A percentile compares a stretch with the other conserved stretches of the same genome.
phyloP scores from a whole-genome alignment of 2,329 filamentous ascomycete species.

The Mycosphaerella arachidis region DNA sequence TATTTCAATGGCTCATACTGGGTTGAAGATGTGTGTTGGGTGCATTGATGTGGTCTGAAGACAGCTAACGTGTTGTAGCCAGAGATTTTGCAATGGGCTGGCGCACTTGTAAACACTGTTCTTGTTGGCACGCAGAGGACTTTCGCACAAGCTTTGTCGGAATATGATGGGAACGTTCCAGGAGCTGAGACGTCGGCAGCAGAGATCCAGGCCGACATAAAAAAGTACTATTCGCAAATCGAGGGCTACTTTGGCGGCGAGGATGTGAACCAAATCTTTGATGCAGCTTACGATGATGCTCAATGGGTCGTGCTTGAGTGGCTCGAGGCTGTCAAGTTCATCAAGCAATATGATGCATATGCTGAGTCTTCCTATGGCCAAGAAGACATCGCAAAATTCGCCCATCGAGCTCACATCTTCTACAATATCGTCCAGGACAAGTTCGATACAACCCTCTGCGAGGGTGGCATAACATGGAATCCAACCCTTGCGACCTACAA shows the following conservation, averaged over 20 bases:
- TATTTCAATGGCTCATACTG: slow-evolving; percentile 33
- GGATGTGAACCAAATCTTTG: slow-evolving; percentile 31
- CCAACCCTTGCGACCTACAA: slow-evolving; percentile 79
- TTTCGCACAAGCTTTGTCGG: slow-evolving; percentile 15
- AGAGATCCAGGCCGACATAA: slow-evolving; percentile 23
- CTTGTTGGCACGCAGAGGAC: slow-evolving; percentile 21
- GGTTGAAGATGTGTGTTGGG: slow-evolving; percentile 4
- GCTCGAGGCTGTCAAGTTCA: slow-evolving; percentile 32
- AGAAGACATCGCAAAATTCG: slow-evolving; percentile 69
- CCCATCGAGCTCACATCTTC: slow-evolving; percentile 79
- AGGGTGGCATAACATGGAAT: slow-evolving; percentile 89
- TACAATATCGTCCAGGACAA: slow-evolving; percentile 76
- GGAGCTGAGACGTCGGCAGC: slow-evolving; percentile 8
- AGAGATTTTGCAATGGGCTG: slow-evolving; percentile 28
- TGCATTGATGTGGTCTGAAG: neutral
- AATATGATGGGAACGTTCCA: slow-evolving; percentile 13
- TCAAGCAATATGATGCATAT: slow-evolving; percentile 27
- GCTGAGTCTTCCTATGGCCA: slow-evolving; percentile 63
- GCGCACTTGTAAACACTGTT: slow-evolving; percentile 28
- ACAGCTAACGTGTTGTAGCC: slow-evolving; percentile 13
- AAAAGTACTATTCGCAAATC: slow-evolving; percentile 26
- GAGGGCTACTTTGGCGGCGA: slow-evolving; percentile 27
- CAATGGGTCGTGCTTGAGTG: slow-evolving; percentile 35
- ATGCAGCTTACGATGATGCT: slow-evolving; percentile 32
- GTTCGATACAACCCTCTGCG: slow-evolving; percentile 77